phyloP scores from a whole-genome alignment of 345 rosid species.

The Carallia brachiata region DNA sequence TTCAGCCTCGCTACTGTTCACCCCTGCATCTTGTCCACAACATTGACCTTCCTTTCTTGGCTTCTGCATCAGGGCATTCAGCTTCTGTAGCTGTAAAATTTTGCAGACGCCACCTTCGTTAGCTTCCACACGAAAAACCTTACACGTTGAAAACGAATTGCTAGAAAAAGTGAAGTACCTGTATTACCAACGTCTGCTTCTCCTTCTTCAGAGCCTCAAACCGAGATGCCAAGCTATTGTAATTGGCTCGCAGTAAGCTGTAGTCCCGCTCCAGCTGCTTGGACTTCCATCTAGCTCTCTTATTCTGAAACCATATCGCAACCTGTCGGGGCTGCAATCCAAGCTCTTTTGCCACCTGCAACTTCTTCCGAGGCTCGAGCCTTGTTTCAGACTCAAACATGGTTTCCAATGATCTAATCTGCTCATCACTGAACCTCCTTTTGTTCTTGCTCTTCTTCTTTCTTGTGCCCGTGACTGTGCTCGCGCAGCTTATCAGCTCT shows the following conservation, averaged over 20 bases:
- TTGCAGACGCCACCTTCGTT: background rate
- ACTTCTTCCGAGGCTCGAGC: slow-evolving; percentile 71
- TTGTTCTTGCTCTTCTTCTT: slow-evolving; percentile 53
- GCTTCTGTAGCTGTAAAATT: slow-evolving; percentile 53
- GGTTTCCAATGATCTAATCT: slow-evolving; percentile 64
- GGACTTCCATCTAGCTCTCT: slow-evolving; percentile 81
- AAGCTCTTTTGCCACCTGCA: slow-evolving; percentile 68
- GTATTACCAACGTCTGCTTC: slow-evolving; percentile 49
- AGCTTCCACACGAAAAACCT: background rate
- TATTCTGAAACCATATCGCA: slow-evolving; percentile 89
- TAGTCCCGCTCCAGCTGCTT: slow-evolving; percentile 79
- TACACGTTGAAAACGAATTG: background rate
- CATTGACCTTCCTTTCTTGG: slow-evolving; percentile 32
- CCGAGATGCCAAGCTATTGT: slow-evolving; percentile 47
- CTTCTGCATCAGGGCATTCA: slow-evolving; percentile 39
- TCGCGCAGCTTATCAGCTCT: slow-evolving; percentile 29
- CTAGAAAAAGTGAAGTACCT: slow-evolving; percentile 41
- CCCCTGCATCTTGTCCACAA: slow-evolving; percentile 20
- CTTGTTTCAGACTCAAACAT: slow-evolving; percentile 71
- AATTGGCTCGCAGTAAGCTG: slow-evolving; percentile 48
- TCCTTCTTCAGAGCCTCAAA: slow-evolving; percentile 65
- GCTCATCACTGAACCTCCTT: slow-evolving; percentile 81
- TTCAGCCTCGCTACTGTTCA: slow-evolving; percentile 41
- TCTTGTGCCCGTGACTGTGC: slow-evolving; percentile 20
- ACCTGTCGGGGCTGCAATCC: slow-evolving; percentile 87